Base-by-base conservation (phyloP, 441 rosid species). In the Metrosideros polymorpha region DNA sequence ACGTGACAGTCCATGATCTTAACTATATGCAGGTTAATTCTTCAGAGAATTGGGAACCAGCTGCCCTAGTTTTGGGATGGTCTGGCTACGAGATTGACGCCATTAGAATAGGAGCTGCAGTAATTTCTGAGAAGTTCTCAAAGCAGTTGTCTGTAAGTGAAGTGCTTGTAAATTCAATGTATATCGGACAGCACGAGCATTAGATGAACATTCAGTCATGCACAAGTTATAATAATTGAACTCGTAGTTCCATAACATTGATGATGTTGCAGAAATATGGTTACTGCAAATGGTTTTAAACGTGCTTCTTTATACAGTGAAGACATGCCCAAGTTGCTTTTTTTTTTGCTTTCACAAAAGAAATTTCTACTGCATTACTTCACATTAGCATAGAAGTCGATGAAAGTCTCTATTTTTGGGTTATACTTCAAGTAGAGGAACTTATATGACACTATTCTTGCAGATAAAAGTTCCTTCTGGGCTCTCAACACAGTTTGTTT, bases 391-490 rank as follows among this genome's bases (percentile, higher is more conserved):
- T 57, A 49, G 42, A 42, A 84, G 51, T 85, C 7, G 25, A 47
- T 29, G 77, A 82, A 54, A 43, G 57, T 32, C 66, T 2, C 75
- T 13, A 54, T 57, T 50, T 76, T 57, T 55, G 14, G 22, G 17
- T 54, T 53, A 47, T 15, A 6, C 25, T 32, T 24, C 30, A 51
- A 39, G 49, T 77, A 25, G 45, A 83, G 84, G 45, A 83, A 83
- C 45, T 71, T 35, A 52, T 83, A 55, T 18, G 59, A 52, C 55
- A 19, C 25, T 9, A 22, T 54, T 42, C 27, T 86, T 89, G 91
- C 98, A 98, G 99, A 95, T 95, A 82, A 95, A 93, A 93, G 94
- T 98, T 90, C 99, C 99, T 57, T 90, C 93, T 90, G 99, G 98
- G 87, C 57, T 87, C 59, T 95, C 98, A 77, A 91, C 93, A 59